A percentile compares a stretch with the other conserved stretches of the same genome.
Evolutionary conservation across 163 green algal species (phyloP).

Genomic region (Smithsoniella earleae): DNA sequence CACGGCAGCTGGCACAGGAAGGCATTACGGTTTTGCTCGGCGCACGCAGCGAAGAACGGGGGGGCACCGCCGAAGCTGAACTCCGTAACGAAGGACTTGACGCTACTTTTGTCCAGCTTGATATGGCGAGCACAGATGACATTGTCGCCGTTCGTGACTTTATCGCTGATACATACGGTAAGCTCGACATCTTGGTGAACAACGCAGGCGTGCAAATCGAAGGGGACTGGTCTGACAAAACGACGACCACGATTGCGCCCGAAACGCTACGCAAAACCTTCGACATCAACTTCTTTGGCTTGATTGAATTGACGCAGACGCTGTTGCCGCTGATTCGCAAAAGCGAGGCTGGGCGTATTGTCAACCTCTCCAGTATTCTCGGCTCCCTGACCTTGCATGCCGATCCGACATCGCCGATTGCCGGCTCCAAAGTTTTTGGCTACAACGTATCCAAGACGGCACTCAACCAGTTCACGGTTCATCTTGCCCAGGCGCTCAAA

Average conservation of each 20-base stretch:
- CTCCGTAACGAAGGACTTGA: constrained; percentile 6
- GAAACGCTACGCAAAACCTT: background rate
- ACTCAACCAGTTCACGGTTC: background rate
- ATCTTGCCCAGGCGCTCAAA: background rate
- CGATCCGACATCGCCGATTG: background rate
- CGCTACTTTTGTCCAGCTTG: background rate
- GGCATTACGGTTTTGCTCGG: constrained; percentile 30
- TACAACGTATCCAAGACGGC: background rate
- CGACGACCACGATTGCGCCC: background rate
- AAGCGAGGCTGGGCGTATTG: constrained; percentile 1
- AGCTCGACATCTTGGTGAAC: constrained; percentile 31
- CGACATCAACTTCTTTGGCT: constrained; percentile 16
- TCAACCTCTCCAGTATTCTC: constrained; percentile 21
- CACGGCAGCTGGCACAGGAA: constrained; percentile 26
- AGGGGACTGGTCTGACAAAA: too few species aligned
- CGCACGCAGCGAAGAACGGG: constrained; percentile 12
- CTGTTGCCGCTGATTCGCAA: constrained; percentile 18
- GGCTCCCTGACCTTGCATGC: background rate
- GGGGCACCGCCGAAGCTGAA: background rate
- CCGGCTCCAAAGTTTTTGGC: background rate
- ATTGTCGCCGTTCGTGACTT: background rate
- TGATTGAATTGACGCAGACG: background rate
- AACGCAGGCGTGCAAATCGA: constrained; percentile 8
- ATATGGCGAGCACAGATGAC: background rate
- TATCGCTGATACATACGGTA: background rate